Percentiles rank a stretch among this genome's conserved stretches.
Evolutionary conservation across 2,329 filamentous ascomycete species (phyloP).

Genomic region (Seiridium cupressi): DNA sequence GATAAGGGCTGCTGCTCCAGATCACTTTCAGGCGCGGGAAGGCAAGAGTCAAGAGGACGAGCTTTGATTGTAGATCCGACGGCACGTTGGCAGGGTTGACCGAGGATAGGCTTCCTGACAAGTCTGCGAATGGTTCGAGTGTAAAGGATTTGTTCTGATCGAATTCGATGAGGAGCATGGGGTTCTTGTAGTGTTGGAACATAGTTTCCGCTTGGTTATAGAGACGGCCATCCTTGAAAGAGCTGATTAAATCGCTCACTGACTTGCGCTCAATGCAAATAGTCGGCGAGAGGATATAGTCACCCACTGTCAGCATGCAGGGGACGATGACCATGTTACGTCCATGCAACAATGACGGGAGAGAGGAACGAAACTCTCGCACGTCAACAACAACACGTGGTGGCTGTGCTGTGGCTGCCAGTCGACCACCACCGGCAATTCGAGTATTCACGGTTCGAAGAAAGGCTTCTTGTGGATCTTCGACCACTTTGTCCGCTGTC

Average conservation of each 20-base stretch:
- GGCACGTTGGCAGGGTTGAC: slow-evolving; percentile 58
- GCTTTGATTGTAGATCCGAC: slow-evolving; percentile 83
- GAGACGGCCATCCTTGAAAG: slow-evolving; percentile 86
- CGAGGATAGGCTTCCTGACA: slow-evolving; percentile 60
- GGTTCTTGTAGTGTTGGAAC: slow-evolving; percentile 86
- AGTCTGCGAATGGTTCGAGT: slow-evolving; percentile 74
- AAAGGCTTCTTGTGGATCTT: slow-evolving; percentile 88
- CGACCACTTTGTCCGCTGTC: slow-evolving; percentile 63
- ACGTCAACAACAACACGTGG: slow-evolving; percentile 93
- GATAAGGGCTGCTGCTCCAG: slow-evolving; percentile 90
- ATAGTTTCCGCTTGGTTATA: slow-evolving; percentile 93
- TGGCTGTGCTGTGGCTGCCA: slow-evolving; percentile 80
- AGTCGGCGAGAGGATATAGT: slow-evolving; percentile 88
- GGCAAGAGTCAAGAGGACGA: slow-evolving; percentile 87
- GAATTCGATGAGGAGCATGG: slow-evolving; percentile 95
- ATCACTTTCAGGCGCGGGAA: slow-evolving; percentile 90
- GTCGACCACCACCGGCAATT: slow-evolving; percentile 87
- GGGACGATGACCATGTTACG: slow-evolving; percentile 86
- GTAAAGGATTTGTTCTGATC: slow-evolving; percentile 97
- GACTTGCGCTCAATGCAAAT: slow-evolving; percentile 96
- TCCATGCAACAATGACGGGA: slow-evolving; percentile 88
- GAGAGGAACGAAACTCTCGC: slow-evolving; percentile 89
- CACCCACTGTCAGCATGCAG: slow-evolving; percentile 93
- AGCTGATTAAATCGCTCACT: slow-evolving; percentile 84
- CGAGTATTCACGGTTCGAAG: slow-evolving; percentile 94